phyloP scores from a whole-genome alignment of 2,329 filamentous ascomycete genomes.

The Akanthomyces lecanii region DNA sequence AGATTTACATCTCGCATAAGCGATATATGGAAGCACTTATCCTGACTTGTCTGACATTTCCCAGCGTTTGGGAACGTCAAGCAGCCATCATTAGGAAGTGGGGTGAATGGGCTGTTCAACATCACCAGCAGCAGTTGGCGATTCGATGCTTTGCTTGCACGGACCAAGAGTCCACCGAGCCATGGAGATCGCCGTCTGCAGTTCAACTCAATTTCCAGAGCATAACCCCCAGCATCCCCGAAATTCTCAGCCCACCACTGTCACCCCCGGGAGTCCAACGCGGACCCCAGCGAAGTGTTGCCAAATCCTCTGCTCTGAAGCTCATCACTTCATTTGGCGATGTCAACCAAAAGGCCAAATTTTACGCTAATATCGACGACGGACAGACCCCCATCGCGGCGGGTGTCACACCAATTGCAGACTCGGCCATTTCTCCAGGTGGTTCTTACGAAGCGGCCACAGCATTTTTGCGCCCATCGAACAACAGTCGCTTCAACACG shows the following conservation, averaged over 20 bases:
- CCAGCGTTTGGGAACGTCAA: constrained; percentile 86
- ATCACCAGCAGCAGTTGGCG: constrained; percentile 83
- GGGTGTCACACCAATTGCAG: constrained; percentile 83
- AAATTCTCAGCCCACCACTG: constrained; percentile 65
- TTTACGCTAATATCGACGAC: constrained; percentile 54
- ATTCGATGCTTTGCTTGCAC: constrained; percentile 93
- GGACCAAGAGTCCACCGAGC: constrained; percentile 75
- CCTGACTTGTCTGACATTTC: constrained; percentile 76
- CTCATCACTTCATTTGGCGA: constrained; percentile 86
- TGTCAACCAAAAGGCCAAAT: constrained; percentile 56
- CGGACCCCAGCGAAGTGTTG: constrained; percentile 59
- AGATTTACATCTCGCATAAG: constrained; percentile 90
- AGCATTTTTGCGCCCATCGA: constrained; percentile 62
- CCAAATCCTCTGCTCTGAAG: constrained; percentile 80
- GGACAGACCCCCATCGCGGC: constrained; percentile 72
- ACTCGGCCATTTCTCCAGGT: constrained; percentile 62
- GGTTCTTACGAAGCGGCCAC: constrained; percentile 59
- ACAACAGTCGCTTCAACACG: constrained; percentile 65
- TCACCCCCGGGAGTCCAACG: constrained; percentile 64
- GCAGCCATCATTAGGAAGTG: constrained; percentile 85
- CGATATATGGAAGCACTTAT: constrained; percentile 91
- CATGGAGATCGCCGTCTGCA: constrained; percentile 83
- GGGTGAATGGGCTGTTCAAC: constrained; percentile 86
- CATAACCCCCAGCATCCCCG: constrained; percentile 51
- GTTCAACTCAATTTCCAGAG: constrained; percentile 54